A percentile compares a stretch with the other conserved stretches of the same genome.
Evolutionary conservation across 768 basidiomycete species (phyloP).

Genomic region (Thelephora ganbajun): DNA sequence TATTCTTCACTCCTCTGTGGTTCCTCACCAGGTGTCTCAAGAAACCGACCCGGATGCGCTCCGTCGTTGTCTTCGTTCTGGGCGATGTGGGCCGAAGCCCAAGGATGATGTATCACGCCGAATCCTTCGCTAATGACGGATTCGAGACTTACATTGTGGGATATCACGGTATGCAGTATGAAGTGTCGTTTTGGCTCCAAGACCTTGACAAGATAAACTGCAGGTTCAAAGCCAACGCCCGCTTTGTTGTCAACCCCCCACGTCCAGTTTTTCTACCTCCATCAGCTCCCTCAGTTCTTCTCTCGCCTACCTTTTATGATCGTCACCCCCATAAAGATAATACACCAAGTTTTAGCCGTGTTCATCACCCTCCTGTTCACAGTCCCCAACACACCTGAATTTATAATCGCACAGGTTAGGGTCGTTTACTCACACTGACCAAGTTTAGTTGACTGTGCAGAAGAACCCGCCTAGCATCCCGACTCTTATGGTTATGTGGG

Average conservation of each 20-base stretch:
- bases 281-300: conserved; percentile 45
- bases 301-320: conserved; percentile 47
- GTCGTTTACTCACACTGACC: neutral
- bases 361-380: conserved; percentile 45
- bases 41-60: conserved; percentile 23
- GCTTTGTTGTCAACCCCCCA: conserved; percentile 54
- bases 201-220: conserved; percentile 1
- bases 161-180: conserved; percentile 50
- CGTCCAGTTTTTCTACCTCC: conserved; percentile 53
- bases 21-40: neutral
- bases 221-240: conserved; percentile 69
- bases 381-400: conserved; percentile 60
- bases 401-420: conserved; percentile 80
- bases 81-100: conserved; percentile 95
- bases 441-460: conserved; percentile 3
- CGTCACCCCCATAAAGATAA: conserved; percentile 70
- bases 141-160: conserved; percentile 77
- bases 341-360: conserved; percentile 52
- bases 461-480: conserved; percentile 97
- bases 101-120: conserved; percentile 97
- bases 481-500: conserved; percentile 74
- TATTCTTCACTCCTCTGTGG: neutral
- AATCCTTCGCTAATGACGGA: conserved; percentile 72
- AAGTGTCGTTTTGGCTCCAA: neutral
- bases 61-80: conserved; percentile 82